Evolutionary conservation across 345 rosid species (phyloP), one percentile per base, ranked within the genome.

Genomic region (Psidium guajava): DNA sequence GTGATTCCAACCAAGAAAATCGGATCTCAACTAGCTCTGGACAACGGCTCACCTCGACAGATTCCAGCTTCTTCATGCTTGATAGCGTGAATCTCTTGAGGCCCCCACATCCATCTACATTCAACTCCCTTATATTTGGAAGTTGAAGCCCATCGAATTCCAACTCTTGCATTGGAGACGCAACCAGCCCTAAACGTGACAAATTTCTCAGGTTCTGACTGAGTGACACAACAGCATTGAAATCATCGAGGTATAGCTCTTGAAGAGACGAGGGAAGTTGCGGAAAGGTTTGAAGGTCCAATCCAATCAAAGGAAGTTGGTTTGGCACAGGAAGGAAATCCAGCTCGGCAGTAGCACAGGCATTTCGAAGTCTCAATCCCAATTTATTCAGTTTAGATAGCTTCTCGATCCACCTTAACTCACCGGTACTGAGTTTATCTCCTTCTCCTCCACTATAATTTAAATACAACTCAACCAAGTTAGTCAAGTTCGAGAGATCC

Each of bases 81-180:
- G 8, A 5, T 11, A 58, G 64, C 32, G 3, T 25, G 64, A 5
- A 58, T 58, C 32, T 58, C 3, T n/a, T 15, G 28, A 58, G 64
- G 32, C 16, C 0, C 14, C 13, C 16, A 12, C 18, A n/a, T 0
- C 32, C 11, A 11, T 13, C 6, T 6, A n/a, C 69, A 2, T 1
- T 6, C 16, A 58, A 58, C 32, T 58, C 64, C 64, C 14, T 12
- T 2, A n/a, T 25, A 58, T 58, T 11, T n/a, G 64, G 64, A 58
- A 58, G 28, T 9, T 58, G 64, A 58, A 58, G 16, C 28, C 64
- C 64, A 58, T 58, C 64, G 6, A 58, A 27, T 58, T 58, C 16
- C n/a, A 58, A 58, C n/a, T 58, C 69, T 2, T 58, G 64, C 6
- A 58, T n/a, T 58, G 16, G 32, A 58, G 64, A 58, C 14, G 5